Conservation (phyloP, 495 filamentous ascomycete species). For the Entonaema liquescens region DNA sequence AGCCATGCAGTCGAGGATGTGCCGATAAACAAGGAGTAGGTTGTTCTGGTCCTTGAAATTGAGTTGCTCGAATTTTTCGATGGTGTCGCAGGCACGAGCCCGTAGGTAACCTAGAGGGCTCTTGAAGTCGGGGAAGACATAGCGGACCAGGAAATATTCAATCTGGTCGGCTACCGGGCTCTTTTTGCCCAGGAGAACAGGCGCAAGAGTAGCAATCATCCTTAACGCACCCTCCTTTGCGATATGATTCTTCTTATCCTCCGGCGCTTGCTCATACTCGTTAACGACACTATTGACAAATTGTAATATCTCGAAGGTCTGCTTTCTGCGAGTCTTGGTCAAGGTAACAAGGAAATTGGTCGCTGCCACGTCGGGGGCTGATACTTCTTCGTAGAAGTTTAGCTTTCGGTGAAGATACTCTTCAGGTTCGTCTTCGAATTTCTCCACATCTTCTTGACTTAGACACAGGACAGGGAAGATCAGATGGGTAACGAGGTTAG, state of each 20-base stretch:
- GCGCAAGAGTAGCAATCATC: constrained; percentile 95
- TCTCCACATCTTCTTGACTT: constrained; percentile 88
- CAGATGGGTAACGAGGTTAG: constrained; percentile 88
- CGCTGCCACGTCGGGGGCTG: constrained; percentile 93
- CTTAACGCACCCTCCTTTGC: constrained; percentile 96
- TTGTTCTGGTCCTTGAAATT: constrained; percentile 96
- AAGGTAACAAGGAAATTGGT: constrained; percentile 95
- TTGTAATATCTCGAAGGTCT: constrained; percentile 90
- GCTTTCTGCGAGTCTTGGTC: constrained; percentile 93
- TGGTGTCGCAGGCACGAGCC: constrained; percentile 92
- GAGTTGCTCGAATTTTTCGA: constrained; percentile 96
- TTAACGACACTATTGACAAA: constrained; percentile 95
- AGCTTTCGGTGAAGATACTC: constrained; percentile 97
- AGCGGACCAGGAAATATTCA: constrained; percentile 98
- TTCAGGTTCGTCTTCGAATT: constrained; percentile 91
- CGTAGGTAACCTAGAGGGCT: constrained; percentile 92
- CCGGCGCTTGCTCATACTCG: constrained; percentile 80
- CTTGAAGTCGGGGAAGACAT: constrained; percentile 97
- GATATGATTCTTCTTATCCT: constrained; percentile 86
- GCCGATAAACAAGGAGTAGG: constrained; percentile 91
- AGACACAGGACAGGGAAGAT: constrained; percentile 96
- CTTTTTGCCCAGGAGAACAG: constrained; percentile 96
- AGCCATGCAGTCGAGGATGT: constrained; percentile 97
- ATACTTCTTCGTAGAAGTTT: constrained; percentile 97
- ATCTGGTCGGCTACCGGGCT: constrained; percentile 97